Evolutionary conservation across 2,329 filamentous ascomycete species (phyloP), one percentile per base, ranked within the genome.

Genomic region (Arthrobotrys megalospora): DNA sequence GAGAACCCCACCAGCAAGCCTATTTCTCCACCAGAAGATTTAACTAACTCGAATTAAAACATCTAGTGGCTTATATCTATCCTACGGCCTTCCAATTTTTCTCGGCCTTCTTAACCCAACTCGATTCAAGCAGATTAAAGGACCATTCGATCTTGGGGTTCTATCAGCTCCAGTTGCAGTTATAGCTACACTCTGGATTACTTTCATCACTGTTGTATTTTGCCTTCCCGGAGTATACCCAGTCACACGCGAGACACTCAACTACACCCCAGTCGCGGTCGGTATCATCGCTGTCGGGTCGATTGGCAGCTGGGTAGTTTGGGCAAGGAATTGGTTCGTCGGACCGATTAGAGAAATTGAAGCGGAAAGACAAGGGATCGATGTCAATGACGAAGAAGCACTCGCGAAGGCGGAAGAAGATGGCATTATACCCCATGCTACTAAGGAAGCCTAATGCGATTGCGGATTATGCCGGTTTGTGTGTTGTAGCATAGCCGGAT

Each of bases 221-320:
- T 89, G 88, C 79, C 83, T 90, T 38, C 88, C 88, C 0, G 87
- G 87, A 0, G 80, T 85, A 8, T 89, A 89, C 81, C 88, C 88
- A 0, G 88, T 89, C 1, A 86, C 86, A 0, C 84, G 83, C n/a
- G 85, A 89, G 83, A 89, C 88, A 3, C 82, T 90, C 21, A 90
- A 90, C 80, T 90, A 90, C 80, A 89, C 88, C 0, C 86, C 87
- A 0, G 88, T 90, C 0, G 88, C 88, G 0, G 88, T 90, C 3
- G 88, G 88, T 0, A 89, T 90, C 69, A 87, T 90, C 53, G 85
- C 84, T 0, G 80, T 88, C 0, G 86, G 86, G 41, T 83, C 86
- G 0, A 83, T 87, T 19, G 84, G 82, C 0, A 85, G 84, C 12
- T 90, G 88, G 88, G 50, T 88, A 1, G 1, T 88, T 1, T 88